Percentiles rank a stretch among this genome's conserved stretches.
These are phyloP conservation scores for Angophora floribunda DNA, from an alignment of 345 rosid species.

Conservation along the genomic window DNA sequence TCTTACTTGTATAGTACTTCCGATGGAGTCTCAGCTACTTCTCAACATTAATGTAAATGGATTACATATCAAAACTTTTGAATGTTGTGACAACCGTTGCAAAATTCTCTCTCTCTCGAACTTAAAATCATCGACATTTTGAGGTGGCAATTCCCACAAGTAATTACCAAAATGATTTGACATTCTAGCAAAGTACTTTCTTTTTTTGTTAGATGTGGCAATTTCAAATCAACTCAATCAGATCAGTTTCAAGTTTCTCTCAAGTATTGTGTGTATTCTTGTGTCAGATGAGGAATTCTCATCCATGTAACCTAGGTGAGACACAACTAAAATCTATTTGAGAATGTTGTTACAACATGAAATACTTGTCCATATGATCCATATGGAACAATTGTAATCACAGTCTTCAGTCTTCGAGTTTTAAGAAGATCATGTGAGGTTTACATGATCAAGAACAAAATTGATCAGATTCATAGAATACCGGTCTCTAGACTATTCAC, in stretches of 20 bases:
- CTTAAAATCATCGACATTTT: too few species aligned
- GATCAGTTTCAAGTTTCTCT: background rate
- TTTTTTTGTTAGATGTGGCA: background rate
- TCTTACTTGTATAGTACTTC: background rate
- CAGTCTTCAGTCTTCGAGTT: background rate
- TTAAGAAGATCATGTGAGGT: background rate
- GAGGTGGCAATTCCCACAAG: background rate
- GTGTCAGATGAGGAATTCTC: background rate
- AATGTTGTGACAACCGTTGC: background rate
- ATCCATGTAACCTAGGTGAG: accelerated
- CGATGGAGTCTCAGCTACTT: background rate
- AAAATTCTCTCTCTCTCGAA: background rate
- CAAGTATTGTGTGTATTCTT: background rate
- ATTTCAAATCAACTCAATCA: accelerated
- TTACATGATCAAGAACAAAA: background rate
- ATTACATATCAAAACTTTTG: background rate
- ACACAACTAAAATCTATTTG: background rate
- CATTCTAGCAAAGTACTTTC: background rate
- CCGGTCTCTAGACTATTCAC: background rate
- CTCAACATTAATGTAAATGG: background rate
- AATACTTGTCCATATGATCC: background rate
- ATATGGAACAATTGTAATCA: background rate
- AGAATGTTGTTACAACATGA: background rate
- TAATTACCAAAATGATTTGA: background rate
- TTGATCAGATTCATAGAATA: background rate